phyloP scores from a whole-genome alignment of 2,329 filamentous ascomycete genomes.

The Penicillium verrucosum region DNA sequence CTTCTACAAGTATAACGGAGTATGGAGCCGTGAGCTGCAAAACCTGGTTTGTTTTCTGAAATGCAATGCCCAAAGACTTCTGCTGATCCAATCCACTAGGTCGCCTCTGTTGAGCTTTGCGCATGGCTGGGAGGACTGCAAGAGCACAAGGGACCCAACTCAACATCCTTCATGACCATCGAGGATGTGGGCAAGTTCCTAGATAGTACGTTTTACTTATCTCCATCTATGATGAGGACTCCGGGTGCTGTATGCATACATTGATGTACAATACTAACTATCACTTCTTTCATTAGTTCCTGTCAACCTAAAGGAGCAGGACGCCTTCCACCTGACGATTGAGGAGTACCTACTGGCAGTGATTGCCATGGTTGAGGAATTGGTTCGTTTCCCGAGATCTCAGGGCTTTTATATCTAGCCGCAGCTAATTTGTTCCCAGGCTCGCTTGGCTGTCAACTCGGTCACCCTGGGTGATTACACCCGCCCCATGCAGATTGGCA shows the following conservation, averaged over 20 bases:
- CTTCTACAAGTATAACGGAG: slow-evolving; percentile 95
- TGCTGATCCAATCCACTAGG: slow-evolving; percentile 49
- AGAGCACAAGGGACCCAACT: slow-evolving; percentile 52
- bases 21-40: slow-evolving; percentile 83
- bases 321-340: slow-evolving; percentile 91
- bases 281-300: slow-evolving; percentile 58
- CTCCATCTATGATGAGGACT: slow-evolving; percentile 1
- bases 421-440: slow-evolving; percentile 37
- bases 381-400: slow-evolving; percentile 48
- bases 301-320: slow-evolving; percentile 82
- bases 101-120: slow-evolving; percentile 57
- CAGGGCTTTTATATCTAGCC: not conserved
- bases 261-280: slow-evolving; percentile 1
- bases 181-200: slow-evolving; percentile 81
- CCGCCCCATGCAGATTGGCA: slow-evolving; percentile 80
- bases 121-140: slow-evolving; percentile 78
- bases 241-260: not conserved
- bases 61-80: not conserved
- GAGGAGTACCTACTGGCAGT: slow-evolving; percentile 94
- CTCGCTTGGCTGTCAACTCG: slow-evolving; percentile 87
- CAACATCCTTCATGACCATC: slow-evolving; percentile 73
- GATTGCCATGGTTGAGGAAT: slow-evolving; percentile 83
- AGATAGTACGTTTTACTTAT: slow-evolving; percentile 54
- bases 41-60: slow-evolving; percentile 59
- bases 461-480: slow-evolving; percentile 87